These are phyloP conservation scores for Neoascochyta sp. DNA, from an alignment of 2,329 filamentous ascomycete species.

Conservation along the genomic window DNA sequence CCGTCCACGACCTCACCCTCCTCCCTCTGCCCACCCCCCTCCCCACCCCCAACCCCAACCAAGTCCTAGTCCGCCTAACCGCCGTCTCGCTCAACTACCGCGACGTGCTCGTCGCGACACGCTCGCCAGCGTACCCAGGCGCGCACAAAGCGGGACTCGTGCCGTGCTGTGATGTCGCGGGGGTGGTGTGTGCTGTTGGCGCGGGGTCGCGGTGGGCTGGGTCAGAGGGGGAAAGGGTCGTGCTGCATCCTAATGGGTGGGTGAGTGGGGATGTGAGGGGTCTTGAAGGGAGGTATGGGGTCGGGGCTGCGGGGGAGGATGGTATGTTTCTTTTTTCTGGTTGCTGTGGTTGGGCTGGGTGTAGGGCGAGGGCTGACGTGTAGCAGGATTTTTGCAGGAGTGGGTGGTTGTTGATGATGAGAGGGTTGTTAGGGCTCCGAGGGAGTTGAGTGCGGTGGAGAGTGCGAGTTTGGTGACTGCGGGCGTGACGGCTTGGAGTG, in stretches of 20 bases:
- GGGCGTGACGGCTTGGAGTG: conserved; percentile 21
- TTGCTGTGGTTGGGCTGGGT: background rate
- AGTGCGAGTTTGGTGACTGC: conserved; percentile 18
- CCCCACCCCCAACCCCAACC: conserved; percentile 4
- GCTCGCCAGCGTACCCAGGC: conserved; percentile 13
- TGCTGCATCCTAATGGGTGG: conserved; percentile 15
- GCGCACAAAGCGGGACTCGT: conserved; percentile 11
- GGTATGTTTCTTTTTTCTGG: conserved; percentile 29
- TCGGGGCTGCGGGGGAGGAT: conserved; percentile 10
- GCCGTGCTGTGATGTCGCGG: conserved; percentile 20
- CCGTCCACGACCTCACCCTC: conserved; percentile 1
- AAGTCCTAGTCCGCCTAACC: conserved; percentile 18
- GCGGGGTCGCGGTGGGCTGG: conserved; percentile 12
- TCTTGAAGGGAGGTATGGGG: conserved; percentile 20
- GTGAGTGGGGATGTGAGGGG: conserved; percentile 13
- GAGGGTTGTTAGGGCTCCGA: conserved; percentile 15
- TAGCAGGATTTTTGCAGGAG: conserved; percentile 12
- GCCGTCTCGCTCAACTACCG: conserved; percentile 26
- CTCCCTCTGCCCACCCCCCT: background rate
- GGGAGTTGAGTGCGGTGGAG: conserved; percentile 27
- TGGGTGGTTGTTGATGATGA: conserved; percentile 20
- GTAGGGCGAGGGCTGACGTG: too few species aligned
- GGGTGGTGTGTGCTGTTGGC: conserved; percentile 22
- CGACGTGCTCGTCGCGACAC: conserved; percentile 14
- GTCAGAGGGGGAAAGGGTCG: conserved; percentile 12